Percentiles rank a stretch among this genome's conserved stretches.
Conservation (phyloP, 148 eudicot species). For the Chenopodium suecicum region DNA sequence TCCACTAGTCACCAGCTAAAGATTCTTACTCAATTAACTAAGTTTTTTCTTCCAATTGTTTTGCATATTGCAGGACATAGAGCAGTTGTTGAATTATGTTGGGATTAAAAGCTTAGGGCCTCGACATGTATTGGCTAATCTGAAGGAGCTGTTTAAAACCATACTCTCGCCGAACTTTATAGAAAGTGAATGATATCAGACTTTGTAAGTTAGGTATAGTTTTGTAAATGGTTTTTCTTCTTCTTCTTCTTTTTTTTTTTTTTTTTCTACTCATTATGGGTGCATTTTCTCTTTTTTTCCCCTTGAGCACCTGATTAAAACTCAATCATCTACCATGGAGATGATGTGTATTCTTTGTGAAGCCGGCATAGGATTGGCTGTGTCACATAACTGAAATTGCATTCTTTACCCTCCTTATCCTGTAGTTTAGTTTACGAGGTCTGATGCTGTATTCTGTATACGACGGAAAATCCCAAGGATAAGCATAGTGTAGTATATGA, state of each 20-base stretch:
- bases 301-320: constrained; percentile 24
- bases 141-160: constrained; percentile 74
- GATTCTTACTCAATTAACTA: constrained; percentile 2
- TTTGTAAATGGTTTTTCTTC: constrained; percentile 24
- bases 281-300: not conserved
- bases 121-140: constrained; percentile 77
- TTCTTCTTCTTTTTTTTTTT: not conserved
- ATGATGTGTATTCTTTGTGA: constrained; percentile 16
- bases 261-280: not conserved
- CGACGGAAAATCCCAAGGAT: constrained; percentile 5
- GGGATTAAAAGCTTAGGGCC: constrained; percentile 92
- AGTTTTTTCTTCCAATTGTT: not conserved
- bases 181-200: constrained; percentile 39
- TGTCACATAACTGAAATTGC: not conserved
- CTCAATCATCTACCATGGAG: constrained; percentile 15
- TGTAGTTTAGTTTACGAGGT: constrained; percentile 15
- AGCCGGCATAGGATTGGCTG: constrained; percentile 1
- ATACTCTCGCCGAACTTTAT: constrained; percentile 71
- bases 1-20: not conserved
- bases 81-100: constrained; percentile 86
- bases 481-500: not conserved
- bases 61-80: constrained; percentile 67
- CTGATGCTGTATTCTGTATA: constrained; percentile 14
- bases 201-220: constrained; percentile 16
- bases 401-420: not conserved